Evolutionary conservation across 805 yeast genomes (phyloP), one percentile per base, ranked within the genome.

Genomic region (Yamadazyma akitaensis): DNA sequence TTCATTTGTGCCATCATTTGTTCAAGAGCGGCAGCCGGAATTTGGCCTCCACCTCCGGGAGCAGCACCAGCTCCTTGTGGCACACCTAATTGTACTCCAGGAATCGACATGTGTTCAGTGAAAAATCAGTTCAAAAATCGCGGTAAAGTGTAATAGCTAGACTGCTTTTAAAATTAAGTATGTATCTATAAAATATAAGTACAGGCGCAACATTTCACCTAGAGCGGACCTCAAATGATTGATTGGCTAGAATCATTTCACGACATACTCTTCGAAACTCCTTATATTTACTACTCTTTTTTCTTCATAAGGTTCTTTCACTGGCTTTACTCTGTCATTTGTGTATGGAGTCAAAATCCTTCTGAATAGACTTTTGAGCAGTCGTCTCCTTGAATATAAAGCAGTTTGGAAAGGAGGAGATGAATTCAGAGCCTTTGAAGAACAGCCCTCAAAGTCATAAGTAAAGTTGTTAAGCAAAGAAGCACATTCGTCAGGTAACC

Each of bases 1-100:
- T 62, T 53, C 45, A 60, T 53, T 42, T 60, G 59, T 25, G 46
- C 44, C 44, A 52, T 34, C 11, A 46, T 40, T 18, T 40, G 49
- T 26, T 48, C 45, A 7, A 52, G 18, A 6, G 52, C 53, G 11
- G 46, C 51, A 11, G 48, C 47, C 10, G 43, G 37, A 13, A 44
- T 10, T n/a, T 19, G 36, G 12, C 10, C 32, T 5, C 31, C 44
- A 9, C 35, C 40, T 7, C 40, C 47, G 10, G 44, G 19, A 17
- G 21, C 19, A 4, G 21, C 41, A 11, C 50, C 51, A 3, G 30
- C 41, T 11, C 50, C 51, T 32, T 43, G 47, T 6, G 53, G 49
- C 3, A 45, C 51, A 12, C 55, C 55, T 21, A 49, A 12, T 38
- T 49, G 48, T 14, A 51, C 52, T 40, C 51, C 51, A 38, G 55